Conservation (phyloP, 257 asterid species). For the Capsicum pubescens region DNA sequence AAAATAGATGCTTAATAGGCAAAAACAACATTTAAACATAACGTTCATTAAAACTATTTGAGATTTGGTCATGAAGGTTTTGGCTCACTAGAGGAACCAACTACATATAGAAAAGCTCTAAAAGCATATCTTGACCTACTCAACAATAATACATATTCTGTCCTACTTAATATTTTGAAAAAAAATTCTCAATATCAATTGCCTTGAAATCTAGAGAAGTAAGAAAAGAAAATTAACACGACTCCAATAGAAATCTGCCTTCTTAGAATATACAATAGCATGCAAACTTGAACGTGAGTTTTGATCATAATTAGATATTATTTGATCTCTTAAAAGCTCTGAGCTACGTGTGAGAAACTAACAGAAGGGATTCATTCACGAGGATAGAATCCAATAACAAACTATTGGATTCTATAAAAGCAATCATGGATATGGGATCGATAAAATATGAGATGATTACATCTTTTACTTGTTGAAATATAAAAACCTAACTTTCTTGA, state of each 20-base stretch:
- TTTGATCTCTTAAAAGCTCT: neutral
- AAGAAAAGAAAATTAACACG: neutral
- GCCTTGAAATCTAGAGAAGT: constrained; percentile 7
- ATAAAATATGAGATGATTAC: neutral
- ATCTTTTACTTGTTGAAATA: constrained; percentile 21
- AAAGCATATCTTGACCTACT: constrained; percentile 1
- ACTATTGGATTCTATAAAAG: too few relatives aligned
- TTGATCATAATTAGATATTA: neutral
- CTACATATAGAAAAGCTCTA: neutral
- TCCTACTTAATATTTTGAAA: neutral
- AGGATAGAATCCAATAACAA: too few relatives aligned
- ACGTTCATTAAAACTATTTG: too few relatives aligned
- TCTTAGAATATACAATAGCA: neutral
- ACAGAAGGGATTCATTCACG: too few relatives aligned
- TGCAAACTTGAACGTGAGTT: neutral
- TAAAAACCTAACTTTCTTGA: constrained; percentile 20
- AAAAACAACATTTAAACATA: too few relatives aligned
- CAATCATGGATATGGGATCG: too few relatives aligned
- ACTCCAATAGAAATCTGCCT: neutral
- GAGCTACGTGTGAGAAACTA: neutral
- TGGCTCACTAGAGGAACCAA: too few relatives aligned
- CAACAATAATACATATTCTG: neutral
- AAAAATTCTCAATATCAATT: neutral
- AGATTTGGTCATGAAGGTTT: too few relatives aligned
- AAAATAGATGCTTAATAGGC: too few relatives aligned